phyloP scores from a whole-genome alignment of 2,329 filamentous ascomycete genomes.

The Talaromyces sp. region DNA sequence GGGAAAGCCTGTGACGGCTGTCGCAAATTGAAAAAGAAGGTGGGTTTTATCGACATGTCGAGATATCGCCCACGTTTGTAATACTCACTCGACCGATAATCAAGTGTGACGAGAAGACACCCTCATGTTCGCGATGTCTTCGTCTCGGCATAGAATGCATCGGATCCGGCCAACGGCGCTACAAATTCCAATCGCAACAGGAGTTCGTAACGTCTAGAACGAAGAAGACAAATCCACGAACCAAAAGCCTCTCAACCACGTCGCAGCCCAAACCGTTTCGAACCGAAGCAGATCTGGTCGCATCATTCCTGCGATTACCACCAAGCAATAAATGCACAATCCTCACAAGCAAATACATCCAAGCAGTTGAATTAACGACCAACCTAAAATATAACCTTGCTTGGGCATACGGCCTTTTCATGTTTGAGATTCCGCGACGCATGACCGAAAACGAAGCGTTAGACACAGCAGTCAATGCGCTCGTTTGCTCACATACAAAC shows the following conservation, averaged over 20 bases:
- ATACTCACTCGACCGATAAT: not conserved
- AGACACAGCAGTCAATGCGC: constrained; percentile 37
- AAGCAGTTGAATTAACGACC: constrained; percentile 33
- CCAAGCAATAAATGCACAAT: constrained; percentile 34
- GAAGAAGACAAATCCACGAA: not conserved
- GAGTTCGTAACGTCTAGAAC: not conserved
- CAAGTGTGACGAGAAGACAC: constrained; percentile 48
- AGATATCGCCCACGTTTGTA: too few relatives aligned
- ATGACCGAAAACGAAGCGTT: constrained; percentile 47
- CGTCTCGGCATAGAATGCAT: constrained; percentile 46
- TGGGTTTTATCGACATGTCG: constrained; percentile 23
- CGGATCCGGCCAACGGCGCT: constrained; percentile 48
- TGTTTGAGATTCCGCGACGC: constrained; percentile 45
- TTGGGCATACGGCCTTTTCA: constrained; percentile 46
- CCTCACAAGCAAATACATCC: constrained; percentile 33
- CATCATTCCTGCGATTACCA: constrained; percentile 8
- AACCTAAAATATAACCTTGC: constrained; percentile 48
- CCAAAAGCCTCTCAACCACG: not conserved
- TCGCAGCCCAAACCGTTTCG: not conserved
- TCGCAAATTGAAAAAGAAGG: constrained; percentile 54
- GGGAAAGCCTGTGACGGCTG: constrained; percentile 51
- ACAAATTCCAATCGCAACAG: constrained; percentile 48
- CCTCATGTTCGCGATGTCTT: constrained; percentile 46
- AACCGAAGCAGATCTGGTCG: not conserved
- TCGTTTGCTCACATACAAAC: constrained; percentile 29